Conservation (phyloP, 2,329 filamentous ascomycete species). For the Mycocentrospora acerina region DNA sequence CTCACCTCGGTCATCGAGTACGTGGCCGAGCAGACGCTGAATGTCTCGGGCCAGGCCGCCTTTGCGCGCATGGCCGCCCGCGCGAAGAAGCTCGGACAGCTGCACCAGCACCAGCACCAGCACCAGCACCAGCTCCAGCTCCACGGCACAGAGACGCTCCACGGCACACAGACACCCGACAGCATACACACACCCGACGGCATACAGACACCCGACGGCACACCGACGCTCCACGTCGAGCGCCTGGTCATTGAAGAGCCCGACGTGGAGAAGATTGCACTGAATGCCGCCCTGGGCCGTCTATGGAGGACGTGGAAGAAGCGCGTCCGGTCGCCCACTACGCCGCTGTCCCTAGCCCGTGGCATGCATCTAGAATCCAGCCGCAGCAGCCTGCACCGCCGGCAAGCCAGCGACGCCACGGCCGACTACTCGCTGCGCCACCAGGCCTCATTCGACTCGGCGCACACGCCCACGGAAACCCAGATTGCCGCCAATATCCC, state of each 20-base stretch:
- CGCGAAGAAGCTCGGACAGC: constrained; percentile 37
- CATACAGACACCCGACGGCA: too few relatives aligned
- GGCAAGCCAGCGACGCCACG: constrained; percentile 32
- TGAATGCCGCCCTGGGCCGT: constrained; percentile 84
- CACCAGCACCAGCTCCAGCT: too few relatives aligned
- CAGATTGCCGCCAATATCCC: constrained; percentile 62
- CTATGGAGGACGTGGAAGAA: constrained; percentile 97
- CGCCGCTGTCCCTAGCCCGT: constrained; percentile 26
- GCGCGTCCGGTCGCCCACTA: constrained; percentile 58
- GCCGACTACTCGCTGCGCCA: constrained; percentile 22
- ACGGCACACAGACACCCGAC: too few relatives aligned
- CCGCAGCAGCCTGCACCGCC: constrained; percentile 32
- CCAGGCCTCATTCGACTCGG: constrained; percentile 33
- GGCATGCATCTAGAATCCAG: constrained; percentile 30
- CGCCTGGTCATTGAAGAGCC: constrained; percentile 81
- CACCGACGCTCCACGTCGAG: constrained; percentile 61
- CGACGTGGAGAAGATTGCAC: constrained; percentile 89
- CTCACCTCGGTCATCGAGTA: constrained; percentile 92
- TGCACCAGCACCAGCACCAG: too few relatives aligned
- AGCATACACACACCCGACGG: too few relatives aligned
- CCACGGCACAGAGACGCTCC: too few relatives aligned
- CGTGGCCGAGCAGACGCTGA: constrained; percentile 85
- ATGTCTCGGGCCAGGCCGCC: constrained; percentile 84
- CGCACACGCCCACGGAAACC: constrained; percentile 48
- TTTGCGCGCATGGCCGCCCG: constrained; percentile 60